phyloP scores from a whole-genome alignment of 345 rosid species.

The Hibiscus trionum region DNA sequence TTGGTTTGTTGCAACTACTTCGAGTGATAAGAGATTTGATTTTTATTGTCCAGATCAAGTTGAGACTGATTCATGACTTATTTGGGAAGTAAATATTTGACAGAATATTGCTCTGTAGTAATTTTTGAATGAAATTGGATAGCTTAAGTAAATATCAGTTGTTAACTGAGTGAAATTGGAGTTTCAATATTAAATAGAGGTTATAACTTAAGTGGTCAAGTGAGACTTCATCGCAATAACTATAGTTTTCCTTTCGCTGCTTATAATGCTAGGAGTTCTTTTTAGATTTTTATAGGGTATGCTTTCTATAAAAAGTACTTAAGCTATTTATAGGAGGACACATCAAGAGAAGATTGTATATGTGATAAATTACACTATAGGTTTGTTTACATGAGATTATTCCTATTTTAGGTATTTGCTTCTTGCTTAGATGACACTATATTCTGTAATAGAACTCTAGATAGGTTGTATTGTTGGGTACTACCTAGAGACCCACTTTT shows the following conservation, averaged over 20 bases:
- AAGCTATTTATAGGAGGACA: neutral
- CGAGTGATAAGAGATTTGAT: too few species aligned
- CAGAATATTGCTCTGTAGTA: neutral
- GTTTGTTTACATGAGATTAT: neutral
- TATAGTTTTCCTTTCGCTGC: neutral
- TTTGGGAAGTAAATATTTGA: neutral
- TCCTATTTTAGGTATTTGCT: neutral
- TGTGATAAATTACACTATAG: neutral
- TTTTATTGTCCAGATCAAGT: too few species aligned
- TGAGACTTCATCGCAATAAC: neutral
- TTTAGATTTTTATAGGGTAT: neutral
- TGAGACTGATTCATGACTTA: neutral
- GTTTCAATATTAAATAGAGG: neutral
- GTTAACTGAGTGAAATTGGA: neutral
- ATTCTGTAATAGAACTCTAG: neutral
- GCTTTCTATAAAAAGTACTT: neutral
- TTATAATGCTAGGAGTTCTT: neutral
- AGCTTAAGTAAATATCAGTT: neutral
- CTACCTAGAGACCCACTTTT: neutral
- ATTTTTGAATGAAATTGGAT: neutral
- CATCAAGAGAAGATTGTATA: neutral
- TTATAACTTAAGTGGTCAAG: neutral
- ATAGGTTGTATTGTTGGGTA: neutral
- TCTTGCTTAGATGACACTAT: neutral
- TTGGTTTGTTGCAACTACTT: too few species aligned